Conservation (phyloP, 179 eudicot genomes). For the Beta corolliflora region DNA sequence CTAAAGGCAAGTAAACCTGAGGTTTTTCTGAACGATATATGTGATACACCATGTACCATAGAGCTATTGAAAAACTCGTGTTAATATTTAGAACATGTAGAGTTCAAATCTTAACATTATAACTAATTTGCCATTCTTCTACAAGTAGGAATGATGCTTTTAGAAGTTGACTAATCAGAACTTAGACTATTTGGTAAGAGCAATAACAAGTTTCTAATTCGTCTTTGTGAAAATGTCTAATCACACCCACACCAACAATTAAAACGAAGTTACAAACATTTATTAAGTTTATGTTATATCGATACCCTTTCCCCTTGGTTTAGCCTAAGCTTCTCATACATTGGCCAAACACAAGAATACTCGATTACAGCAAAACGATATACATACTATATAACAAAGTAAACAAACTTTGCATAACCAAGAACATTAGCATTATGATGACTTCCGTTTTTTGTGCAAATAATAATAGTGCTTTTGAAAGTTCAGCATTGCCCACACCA, state of each 20-base stretch:
- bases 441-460: conserved; percentile 36
- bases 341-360: not conserved
- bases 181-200: not conserved
- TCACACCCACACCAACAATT: too few species aligned
- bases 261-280: not conserved
- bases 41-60: too few species aligned
- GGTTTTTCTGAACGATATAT: too few species aligned
- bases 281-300: not conserved
- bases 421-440: not conserved
- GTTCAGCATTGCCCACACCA: conserved; percentile 58
- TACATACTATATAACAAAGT: not conserved
- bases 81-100: too few species aligned
- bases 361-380: not conserved
- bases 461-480: conserved; percentile 49
- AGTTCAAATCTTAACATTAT: not conserved
- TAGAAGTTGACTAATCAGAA: not conserved
- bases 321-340: not conserved
- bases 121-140: not conserved
- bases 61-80: too few species aligned
- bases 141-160: not conserved
- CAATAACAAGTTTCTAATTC: not conserved
- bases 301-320: too few species aligned
- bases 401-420: not conserved
- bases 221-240: not conserved
- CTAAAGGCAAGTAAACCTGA: too few species aligned